Evolutionary conservation across 495 filamentous ascomycete species (phyloP).

Genomic region (Aspergillus sclerotiicarbonarius): DNA sequence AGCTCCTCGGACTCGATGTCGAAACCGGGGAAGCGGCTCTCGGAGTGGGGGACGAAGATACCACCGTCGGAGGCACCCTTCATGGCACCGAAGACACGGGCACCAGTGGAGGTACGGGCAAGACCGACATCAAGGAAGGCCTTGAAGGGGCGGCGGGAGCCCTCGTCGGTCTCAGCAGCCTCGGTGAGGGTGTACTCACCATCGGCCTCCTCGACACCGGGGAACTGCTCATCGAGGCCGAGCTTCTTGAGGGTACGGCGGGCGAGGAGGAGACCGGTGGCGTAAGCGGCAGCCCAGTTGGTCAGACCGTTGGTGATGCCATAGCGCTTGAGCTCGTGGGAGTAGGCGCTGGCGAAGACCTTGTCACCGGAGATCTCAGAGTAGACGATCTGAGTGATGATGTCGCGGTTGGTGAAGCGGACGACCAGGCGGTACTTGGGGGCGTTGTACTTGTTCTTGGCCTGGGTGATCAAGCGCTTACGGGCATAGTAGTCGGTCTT

Average conservation of each 20-base stretch:
- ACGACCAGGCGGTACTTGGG: constrained; percentile 99
- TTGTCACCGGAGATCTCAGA: constrained; percentile 98
- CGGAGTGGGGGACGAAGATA: constrained; percentile 94
- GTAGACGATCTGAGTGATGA: constrained; percentile 94
- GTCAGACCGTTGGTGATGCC: constrained; percentile 97
- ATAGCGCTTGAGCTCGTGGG: constrained; percentile 95
- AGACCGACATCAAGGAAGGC: constrained; percentile 97
- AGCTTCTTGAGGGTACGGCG: constrained; percentile 97
- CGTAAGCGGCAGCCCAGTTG: constrained; percentile 99
- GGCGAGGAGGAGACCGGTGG: constrained; percentile 93
- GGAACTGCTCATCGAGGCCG: constrained; percentile 83
- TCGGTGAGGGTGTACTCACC: constrained; percentile 94
- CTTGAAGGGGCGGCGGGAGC: constrained; percentile 95
- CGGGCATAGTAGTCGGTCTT: constrained; percentile 99
- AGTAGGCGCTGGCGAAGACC: constrained; percentile 88
- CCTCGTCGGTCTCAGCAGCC: constrained; percentile 79
- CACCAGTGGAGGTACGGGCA: constrained; percentile 92
- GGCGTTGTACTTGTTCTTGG: constrained; percentile 99
- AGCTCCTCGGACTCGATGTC: constrained; percentile 97
- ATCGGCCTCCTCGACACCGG: constrained; percentile 89
- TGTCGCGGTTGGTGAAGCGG: constrained; percentile 99
- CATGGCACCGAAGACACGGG: constrained; percentile 98
- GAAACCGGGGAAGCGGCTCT: constrained; percentile 98
- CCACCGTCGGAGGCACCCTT: constrained; percentile 99
- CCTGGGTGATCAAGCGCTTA: constrained; percentile 98